These are phyloP conservation scores for Pezicula rhizophila DNA, from an alignment of 2,329 filamentous ascomycete species.

Conservation along the genomic window DNA sequence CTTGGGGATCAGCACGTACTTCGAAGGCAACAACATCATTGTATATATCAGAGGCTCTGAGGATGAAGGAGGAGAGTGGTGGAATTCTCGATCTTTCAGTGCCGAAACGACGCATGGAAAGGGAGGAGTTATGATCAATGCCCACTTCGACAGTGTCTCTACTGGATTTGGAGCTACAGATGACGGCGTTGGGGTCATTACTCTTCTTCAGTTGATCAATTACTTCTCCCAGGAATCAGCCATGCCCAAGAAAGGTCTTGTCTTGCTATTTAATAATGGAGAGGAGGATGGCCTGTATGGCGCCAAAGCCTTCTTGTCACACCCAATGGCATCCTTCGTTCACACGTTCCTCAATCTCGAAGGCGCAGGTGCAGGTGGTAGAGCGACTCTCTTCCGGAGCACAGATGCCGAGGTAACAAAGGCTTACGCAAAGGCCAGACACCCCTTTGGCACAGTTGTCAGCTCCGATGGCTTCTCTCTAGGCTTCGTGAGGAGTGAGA, in stretches of 20 bases:
- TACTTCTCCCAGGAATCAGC: constrained; percentile 72
- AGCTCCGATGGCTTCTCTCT: constrained; percentile 78
- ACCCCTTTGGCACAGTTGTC: constrained; percentile 81
- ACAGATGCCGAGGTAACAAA: constrained; percentile 82
- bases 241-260: constrained; percentile 71
- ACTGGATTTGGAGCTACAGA: constrained; percentile 92
- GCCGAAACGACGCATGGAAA: constrained; percentile 46
- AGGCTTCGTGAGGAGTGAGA: constrained; percentile 75
- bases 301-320: constrained; percentile 76
- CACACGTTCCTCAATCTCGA: constrained; percentile 93
- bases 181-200: constrained; percentile 85
- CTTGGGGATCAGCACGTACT: constrained; percentile 58
- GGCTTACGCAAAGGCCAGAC: constrained; percentile 63
- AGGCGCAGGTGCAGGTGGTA: constrained; percentile 85
- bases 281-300: constrained; percentile 92
- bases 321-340: constrained; percentile 72
- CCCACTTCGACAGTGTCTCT: constrained; percentile 84
- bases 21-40: constrained; percentile 87
- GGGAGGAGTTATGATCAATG: constrained; percentile 85
- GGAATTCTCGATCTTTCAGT: constrained; percentile 40
- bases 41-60: constrained; percentile 82
- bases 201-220: constrained; percentile 75
- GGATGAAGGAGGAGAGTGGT: constrained; percentile 70
- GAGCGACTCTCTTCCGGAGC: constrained; percentile 79
- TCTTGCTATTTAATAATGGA: constrained; percentile 87